These are phyloP conservation scores for Colletotrichum plurivorum DNA, from an alignment of 2,329 filamentous ascomycete species.

Conservation along the genomic window DNA sequence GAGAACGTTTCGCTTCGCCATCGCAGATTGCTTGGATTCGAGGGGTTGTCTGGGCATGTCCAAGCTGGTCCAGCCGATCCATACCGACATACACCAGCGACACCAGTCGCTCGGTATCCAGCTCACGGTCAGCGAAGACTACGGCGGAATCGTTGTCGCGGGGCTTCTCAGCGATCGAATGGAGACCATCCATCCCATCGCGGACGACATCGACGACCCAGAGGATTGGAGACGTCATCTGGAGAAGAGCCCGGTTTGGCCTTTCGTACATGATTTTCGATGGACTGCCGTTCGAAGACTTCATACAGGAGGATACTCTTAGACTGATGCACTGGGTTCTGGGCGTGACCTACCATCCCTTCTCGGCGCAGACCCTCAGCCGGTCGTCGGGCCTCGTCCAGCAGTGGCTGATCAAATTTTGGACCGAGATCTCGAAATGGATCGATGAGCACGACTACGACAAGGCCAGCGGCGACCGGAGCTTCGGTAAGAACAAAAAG, in stretches of 20 bases:
- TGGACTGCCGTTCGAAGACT: slow-evolving; percentile 12
- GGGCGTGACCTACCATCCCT: slow-evolving; percentile 14
- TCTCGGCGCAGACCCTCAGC: background rate
- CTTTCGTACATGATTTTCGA: slow-evolving; percentile 9
- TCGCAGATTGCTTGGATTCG: background rate
- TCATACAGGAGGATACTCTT: background rate
- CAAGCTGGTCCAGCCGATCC: background rate
- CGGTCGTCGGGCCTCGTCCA: background rate
- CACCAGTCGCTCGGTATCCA: background rate
- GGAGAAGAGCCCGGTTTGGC: background rate
- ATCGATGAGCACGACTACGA: background rate
- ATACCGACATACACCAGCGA: background rate
- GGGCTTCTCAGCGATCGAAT: slow-evolving; percentile 15
- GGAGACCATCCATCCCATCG: slow-evolving; percentile 3
- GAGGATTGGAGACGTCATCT: background rate
- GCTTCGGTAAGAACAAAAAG: background rate
- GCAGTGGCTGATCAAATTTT: slow-evolving; percentile 5
- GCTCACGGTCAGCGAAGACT: slow-evolving; percentile 1
- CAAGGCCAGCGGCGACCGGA: background rate
- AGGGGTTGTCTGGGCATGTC: slow-evolving; percentile 9
- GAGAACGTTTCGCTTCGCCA: background rate
- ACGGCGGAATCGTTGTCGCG: background rate
- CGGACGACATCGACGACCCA: background rate
- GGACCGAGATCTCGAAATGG: slow-evolving; percentile 9
- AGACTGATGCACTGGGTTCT: slow-evolving; percentile 18